These are phyloP conservation scores for Claviceps lovelessii DNA, from an alignment of 2,329 filamentous ascomycete genomes.

Conservation along the genomic window DNA sequence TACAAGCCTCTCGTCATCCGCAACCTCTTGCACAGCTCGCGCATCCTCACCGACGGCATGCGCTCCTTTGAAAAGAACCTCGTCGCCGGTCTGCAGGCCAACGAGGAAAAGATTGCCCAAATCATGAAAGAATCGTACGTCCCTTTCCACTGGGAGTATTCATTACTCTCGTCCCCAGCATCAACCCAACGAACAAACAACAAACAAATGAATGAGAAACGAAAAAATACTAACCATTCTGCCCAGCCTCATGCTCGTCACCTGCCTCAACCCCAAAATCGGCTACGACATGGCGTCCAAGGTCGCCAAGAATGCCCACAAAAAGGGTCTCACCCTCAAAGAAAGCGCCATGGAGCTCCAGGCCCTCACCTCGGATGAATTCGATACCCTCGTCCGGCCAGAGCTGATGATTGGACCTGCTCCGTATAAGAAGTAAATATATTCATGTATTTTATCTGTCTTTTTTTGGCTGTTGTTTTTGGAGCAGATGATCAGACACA, in stretches of 20 bases:
- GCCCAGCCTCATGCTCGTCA: conserved; percentile 84
- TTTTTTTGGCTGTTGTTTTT: too few relatives aligned
- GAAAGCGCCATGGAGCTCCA: conserved; percentile 86
- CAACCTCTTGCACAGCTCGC: conserved; percentile 84
- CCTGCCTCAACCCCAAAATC: conserved; percentile 93
- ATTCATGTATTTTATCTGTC: too few relatives aligned
- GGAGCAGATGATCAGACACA: too few relatives aligned
- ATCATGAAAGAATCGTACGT: conserved; percentile 89
- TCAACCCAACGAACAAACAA: not conserved
- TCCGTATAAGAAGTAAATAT: conserved; percentile 4
- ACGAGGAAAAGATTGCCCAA: conserved; percentile 79
- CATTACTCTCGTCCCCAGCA: too few relatives aligned
- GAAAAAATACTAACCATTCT: not conserved
- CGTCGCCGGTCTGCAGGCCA: conserved; percentile 73
- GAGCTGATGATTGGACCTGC: conserved; percentile 90
- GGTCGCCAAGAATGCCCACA: conserved; percentile 97
- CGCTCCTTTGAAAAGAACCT: conserved; percentile 89
- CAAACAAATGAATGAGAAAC: not conserved
- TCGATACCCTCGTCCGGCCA: conserved; percentile 76
- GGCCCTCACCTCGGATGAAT: conserved; percentile 76
- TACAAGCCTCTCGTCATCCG: conserved; percentile 96
- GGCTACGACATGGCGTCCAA: conserved; percentile 96
- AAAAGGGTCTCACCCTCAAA: conserved; percentile 92
- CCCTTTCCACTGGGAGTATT: conserved; percentile 1
- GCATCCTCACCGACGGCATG: conserved; percentile 86